These are phyloP conservation scores for Claviceps sp. DNA, from an alignment of 2,329 filamentous ascomycete species.

Conservation along the genomic window DNA sequence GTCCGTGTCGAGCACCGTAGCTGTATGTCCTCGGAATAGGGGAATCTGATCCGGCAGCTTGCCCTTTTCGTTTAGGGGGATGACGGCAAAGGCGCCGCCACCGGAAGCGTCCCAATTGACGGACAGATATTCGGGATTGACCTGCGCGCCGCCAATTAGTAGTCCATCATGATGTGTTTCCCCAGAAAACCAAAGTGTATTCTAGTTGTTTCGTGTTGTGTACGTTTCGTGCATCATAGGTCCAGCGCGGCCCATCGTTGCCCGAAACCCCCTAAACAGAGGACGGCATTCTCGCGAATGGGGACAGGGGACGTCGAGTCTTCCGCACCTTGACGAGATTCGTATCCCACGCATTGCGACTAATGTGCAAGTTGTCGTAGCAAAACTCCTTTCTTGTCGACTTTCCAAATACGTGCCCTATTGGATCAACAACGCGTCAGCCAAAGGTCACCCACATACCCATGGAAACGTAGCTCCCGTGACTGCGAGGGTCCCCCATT, in stretches of 20 bases:
- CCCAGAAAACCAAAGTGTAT: not conserved
- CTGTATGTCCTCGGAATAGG: conserved; percentile 90
- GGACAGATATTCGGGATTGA: conserved; percentile 86
- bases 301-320: no score
- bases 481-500: not conserved
- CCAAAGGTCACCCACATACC: not conserved
- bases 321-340: conserved; percentile 84
- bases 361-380: conserved; percentile 96
- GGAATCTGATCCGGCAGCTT: conserved; percentile 87
- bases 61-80: conserved; percentile 78
- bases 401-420: conserved; percentile 97
- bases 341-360: conserved; percentile 97
- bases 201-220: not conserved
- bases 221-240: no score
- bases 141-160: conserved; percentile 35
- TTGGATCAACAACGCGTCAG: not conserved
- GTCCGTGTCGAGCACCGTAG: conserved; percentile 91
- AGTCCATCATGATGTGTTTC: not conserved
- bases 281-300: not conserved
- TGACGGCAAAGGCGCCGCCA: conserved; percentile 91
- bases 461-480: not conserved
- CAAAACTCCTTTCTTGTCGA: conserved; percentile 92
- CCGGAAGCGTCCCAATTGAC: conserved; percentile 98
- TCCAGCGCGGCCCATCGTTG: not conserved
- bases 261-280: not conserved